Evolutionary conservation across 495 filamentous ascomycete genomes (phyloP), one percentile per base, ranked within the genome.

Genomic region (Bombardia bombarda): DNA sequence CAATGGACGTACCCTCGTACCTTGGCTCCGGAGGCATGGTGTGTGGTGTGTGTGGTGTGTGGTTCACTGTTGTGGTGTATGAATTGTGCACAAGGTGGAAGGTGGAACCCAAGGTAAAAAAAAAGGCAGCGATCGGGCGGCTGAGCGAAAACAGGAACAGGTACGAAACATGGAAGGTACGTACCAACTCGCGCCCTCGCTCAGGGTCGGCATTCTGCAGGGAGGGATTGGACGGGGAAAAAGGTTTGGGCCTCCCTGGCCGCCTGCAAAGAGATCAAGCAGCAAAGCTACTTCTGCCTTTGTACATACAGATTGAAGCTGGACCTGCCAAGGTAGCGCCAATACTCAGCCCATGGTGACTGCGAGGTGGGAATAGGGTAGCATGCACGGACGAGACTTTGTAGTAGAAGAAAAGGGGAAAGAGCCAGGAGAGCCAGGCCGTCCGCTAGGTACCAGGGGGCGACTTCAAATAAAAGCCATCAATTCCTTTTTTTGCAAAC

Each of bases 281-380:
- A n/a, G n/a, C n/a, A n/a, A n/a, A n/a, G n/a, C n/a, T n/a, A n/a
- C n/a, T n/a, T n/a, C n/a, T n/a, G n/a, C n/a, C n/a, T n/a, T n/a
- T n/a, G n/a, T n/a, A n/a, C n/a, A n/a, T n/a, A n/a, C n/a, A n/a
- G n/a, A n/a, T 32, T 45, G 43, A 32, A 22, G 45, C 41, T 48
- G n/a, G n/a, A n/a, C 5, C 35, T 32, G 49, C 49, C 49, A 52
- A 52, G 44, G 40, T 22, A 45, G 35, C 47, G 43, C 42, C 40
- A 49, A 44, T 49, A 45, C 35, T 28, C 35, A 28, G 25, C 22
- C 36, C 41, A 26, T 49, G 46, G 33, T 36, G 16, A 20, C 42
- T 14, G 32, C 21, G 40, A 20, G 18, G 38, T 39, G 20, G 33
- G 38, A 38, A 39, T 42, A 35, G 42, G 35, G 36, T 41, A 24